Percentiles rank a stretch among this genome's conserved stretches.
These are phyloP conservation scores for Bipolaris cookei DNA, from an alignment of 2,329 filamentous ascomycete species.

Conservation along the genomic window DNA sequence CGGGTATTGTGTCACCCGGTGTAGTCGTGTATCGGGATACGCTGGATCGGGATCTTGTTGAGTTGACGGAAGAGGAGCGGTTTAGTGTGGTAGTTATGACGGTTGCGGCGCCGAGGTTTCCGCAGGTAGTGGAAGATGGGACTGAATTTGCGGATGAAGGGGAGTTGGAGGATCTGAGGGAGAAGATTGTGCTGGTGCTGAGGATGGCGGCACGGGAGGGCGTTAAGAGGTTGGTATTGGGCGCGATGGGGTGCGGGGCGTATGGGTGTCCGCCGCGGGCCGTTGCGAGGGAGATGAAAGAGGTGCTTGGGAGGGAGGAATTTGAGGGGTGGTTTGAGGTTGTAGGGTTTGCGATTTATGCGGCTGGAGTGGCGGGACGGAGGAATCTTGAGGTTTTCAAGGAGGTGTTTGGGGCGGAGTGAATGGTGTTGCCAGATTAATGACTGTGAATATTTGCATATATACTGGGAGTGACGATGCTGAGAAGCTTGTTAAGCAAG, in stretches of 20 bases:
- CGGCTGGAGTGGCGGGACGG: constrained; percentile 17
- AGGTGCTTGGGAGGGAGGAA: constrained; percentile 19
- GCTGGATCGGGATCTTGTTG: constrained; percentile 21
- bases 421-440: neutral
- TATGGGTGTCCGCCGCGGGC: constrained; percentile 27
- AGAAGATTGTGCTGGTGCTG: constrained; percentile 28
- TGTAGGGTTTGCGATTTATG: constrained; percentile 28
- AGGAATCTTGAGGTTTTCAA: neutral
- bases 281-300: constrained; percentile 29
- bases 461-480: neutral
- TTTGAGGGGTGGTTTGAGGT: constrained; percentile 32
- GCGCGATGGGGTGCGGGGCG: constrained; percentile 35
- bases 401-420: constrained; percentile 17
- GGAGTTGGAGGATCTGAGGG: constrained; percentile 19
- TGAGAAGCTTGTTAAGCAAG: neutral
- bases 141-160: constrained; percentile 16
- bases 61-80: constrained; percentile 17
- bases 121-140: constrained; percentile 12
- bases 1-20: constrained; percentile 27
- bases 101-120: constrained; percentile 26
- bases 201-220: constrained; percentile 25
- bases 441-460: neutral
- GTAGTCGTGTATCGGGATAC: constrained; percentile 33
- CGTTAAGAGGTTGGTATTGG: constrained; percentile 28
- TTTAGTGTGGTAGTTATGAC: constrained; percentile 28